Evolutionary conservation across 345 rosid genomes (phyloP), one percentile per base, ranked within the genome.

Genomic region (Salix arbutifolia): DNA sequence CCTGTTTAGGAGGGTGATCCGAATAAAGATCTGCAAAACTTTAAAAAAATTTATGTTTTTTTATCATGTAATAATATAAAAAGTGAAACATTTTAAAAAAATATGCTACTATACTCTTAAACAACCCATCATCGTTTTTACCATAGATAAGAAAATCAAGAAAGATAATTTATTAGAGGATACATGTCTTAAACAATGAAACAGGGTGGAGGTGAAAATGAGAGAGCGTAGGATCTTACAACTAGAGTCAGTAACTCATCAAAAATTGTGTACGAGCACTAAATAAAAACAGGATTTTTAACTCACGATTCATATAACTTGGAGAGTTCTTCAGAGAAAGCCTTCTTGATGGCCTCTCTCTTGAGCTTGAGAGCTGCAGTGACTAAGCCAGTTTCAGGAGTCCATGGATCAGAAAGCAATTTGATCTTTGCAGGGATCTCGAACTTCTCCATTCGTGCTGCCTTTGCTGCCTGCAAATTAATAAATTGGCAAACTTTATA

Each of bases 331-430:
- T 91, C 92, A 14, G 92, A 86, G 83, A 85, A 93, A 56, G 91
- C 88, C 79, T 85, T 92, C 80, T 88, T 92, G 52, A 93, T 83
- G 53, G 83, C 84, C 74, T 95, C 97, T 83, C 98, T 89, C 90
- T 95, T 95, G 76, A 93, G 81, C 96, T 93, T 95, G 71, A 95
- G 86, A 69, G 99, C 99, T 70, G 97, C 96, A 9, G 99, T 96
- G 37, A 90, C 97, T 35, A 96, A 85, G 11, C 99, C 98, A n/a
- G 95, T 81, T 68, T 93, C 98, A 33, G 99, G 98, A 31, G 97
- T 94, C 99, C 99, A 96, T 19, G 94, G 90, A 56, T 87, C 74
- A n/a, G 90, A 83, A 73, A 92, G 84, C 87, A 96, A 67, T 75
- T 89, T 96, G 65, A 96, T 87, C 91, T 89, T 96, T 56, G 88